A percentile compares a stretch with the other conserved stretches of the same genome.
Conservation (phyloP, 225 moss, liverwort and hornwort genomes). For the Pseudisothecium myosuroides region DNA sequence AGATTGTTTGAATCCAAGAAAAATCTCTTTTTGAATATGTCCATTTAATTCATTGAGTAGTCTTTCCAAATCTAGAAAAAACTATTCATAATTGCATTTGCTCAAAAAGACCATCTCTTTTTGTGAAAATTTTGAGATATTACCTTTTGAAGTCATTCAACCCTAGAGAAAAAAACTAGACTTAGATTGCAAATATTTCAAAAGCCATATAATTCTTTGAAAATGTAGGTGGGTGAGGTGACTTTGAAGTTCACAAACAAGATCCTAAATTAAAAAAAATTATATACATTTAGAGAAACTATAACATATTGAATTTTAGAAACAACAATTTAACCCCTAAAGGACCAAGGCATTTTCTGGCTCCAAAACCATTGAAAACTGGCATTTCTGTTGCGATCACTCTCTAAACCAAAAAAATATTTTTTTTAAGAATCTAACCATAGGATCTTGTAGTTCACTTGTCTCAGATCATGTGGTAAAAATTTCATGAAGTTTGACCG, state of each 20-base stretch:
- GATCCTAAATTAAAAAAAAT: not conserved
- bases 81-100: not conserved
- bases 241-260: not conserved
- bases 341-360: no score
- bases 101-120: accelerated
- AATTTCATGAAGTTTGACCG: no score
- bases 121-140: not conserved
- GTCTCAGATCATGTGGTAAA: no score
- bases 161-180: accelerated
- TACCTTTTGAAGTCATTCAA: no score
- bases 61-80: not conserved
- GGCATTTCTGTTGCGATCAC: no score
- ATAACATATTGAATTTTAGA: not conserved
- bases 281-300: not conserved
- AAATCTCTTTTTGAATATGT: not conserved
- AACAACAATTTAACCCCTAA: not conserved
- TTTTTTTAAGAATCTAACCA: no score
- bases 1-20: accelerated
- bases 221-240: not conserved
- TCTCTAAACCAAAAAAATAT: no score
- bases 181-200: not conserved
- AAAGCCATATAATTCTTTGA: not conserved
- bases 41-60: not conserved
- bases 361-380: no score
- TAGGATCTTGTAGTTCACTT: no score